These are phyloP conservation scores for Xylaria cubensis DNA, from an alignment of 495 filamentous ascomycete genomes.

Conservation along the genomic window DNA sequence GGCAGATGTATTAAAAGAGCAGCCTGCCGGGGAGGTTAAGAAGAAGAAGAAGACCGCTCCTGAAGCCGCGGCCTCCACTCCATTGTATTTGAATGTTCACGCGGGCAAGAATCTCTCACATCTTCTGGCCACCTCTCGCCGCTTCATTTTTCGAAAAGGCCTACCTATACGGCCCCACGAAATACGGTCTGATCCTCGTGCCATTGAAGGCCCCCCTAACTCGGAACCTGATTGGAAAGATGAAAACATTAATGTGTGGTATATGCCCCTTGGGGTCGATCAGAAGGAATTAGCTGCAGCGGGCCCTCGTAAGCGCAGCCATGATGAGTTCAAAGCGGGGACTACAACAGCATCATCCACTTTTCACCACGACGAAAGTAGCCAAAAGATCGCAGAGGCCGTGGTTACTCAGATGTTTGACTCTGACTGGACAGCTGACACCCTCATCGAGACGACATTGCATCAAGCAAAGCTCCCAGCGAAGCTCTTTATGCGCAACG, in stretches of 20 bases:
- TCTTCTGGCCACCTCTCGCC: conserved; percentile 77
- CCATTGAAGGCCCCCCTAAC: conserved; percentile 17
- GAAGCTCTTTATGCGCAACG: conserved; percentile 70
- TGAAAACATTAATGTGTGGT: conserved; percentile 80
- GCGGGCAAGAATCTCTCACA: conserved; percentile 80
- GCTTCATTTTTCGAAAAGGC: conserved; percentile 87
- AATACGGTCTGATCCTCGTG: conserved; percentile 53
- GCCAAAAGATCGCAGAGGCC: conserved; percentile 60
- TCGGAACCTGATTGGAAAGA: conserved; percentile 73
- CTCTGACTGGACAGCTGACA: conserved; percentile 74
- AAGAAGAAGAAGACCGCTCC: conserved; percentile 34
- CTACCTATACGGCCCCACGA: conserved; percentile 74
- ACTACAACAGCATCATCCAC: background rate
- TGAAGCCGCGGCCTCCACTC: conserved; percentile 19
- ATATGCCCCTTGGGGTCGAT: conserved; percentile 63
- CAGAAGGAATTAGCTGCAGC: conserved; percentile 33
- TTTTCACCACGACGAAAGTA: conserved; percentile 42
- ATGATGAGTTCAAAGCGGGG: conserved; percentile 59
- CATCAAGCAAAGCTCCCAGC: conserved; percentile 71
- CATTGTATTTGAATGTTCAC: conserved; percentile 67
- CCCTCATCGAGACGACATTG: conserved; percentile 68
- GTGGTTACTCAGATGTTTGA: conserved; percentile 83
- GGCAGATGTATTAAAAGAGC: conserved; percentile 63
- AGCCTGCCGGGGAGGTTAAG: conserved; percentile 31
- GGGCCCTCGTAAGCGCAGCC: conserved; percentile 62